Evolutionary conservation across 139 green algal species (phyloP).

Genomic region (Penium margaritaceum): DNA sequence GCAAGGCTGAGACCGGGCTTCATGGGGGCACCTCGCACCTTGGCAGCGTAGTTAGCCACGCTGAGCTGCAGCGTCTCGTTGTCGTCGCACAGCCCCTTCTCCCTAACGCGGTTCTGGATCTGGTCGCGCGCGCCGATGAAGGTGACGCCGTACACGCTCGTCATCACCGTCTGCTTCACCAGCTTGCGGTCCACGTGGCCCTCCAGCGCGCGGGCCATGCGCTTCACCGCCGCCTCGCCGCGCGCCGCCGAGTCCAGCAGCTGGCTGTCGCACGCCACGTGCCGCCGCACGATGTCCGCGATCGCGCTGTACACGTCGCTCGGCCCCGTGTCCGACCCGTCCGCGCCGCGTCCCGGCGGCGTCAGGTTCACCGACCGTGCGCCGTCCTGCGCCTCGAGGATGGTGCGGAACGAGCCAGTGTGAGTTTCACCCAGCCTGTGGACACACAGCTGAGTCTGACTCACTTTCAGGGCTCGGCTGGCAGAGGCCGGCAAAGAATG

Average conservation of each 20-base stretch:
- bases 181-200: constrained; percentile 85
- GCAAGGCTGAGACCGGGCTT: too few relatives aligned
- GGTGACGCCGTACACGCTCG: constrained; percentile 93
- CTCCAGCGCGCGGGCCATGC: constrained; percentile 29
- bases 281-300: constrained; percentile 35
- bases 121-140: constrained; percentile 80
- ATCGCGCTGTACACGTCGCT: constrained; percentile 78
- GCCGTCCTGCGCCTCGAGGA: not conserved
- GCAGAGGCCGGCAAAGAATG: too few relatives aligned
- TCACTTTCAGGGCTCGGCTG: too few relatives aligned
- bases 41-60: constrained; percentile 66
- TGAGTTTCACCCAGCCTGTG: too few relatives aligned
- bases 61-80: constrained; percentile 50
- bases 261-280: not conserved
- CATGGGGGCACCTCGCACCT: too few relatives aligned
- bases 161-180: constrained; percentile 99
- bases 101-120: constrained; percentile 68
- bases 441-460: too few relatives aligned
- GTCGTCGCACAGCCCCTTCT: constrained; percentile 55
- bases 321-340: constrained; percentile 50
- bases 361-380: constrained; percentile 73
- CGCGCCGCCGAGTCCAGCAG: too few relatives aligned
- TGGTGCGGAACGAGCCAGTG: too few relatives aligned
- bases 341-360: too few relatives aligned
- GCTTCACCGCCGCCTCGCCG: too few relatives aligned